Evolutionary conservation across 495 filamentous ascomycete genomes (phyloP), one percentile per base, ranked within the genome.

Genomic region (Cenococcum geophilum): DNA sequence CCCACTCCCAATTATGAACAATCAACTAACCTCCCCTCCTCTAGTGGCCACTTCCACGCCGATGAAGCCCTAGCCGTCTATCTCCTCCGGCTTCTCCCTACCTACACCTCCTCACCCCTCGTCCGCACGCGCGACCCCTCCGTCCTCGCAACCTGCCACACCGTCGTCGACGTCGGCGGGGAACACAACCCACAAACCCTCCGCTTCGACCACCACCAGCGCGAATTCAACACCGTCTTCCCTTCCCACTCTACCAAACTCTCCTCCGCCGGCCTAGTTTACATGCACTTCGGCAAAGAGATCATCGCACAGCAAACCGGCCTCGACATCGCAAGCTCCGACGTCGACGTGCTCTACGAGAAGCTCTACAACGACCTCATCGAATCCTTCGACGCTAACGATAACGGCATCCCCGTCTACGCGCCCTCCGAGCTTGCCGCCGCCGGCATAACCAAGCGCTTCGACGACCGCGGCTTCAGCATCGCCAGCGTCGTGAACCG

Each of bases 41-140:
- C 14, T 60, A 86, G 83, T 76, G 93, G 93, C 58, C 90, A 96
- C 76, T 98, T 98, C 81, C 93, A 98, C 78, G 95, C 93, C 74
- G 93, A 98, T 73, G 93, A 98, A 77, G 93, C 93, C 61, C 85
- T 98, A n/a, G 93, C 93, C 56, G 91, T 97, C 60, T 89, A 93
- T 78, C 89, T 98, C 78, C 88, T 98, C 66, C 91, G 90, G 53
- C 83, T 89, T 22, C 83, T 97, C 43, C 95, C 93, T 27, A 77
- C 83, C 22, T 98, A 97, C 79, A 69, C 80, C 45, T 72, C 78
- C 63, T 87, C 88, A 11, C 71, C 79, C n/a, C 87, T 98, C 2
- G 74, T 95, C 34, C 89, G 93, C 55, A 93, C 91, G 36, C 88
- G 93, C 58, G 91, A 97, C 73, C 86, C 90, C 5, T 79, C 81